Conservation (phyloP, 2,329 filamentous ascomycete genomes). For the Alternaria dauci region DNA sequence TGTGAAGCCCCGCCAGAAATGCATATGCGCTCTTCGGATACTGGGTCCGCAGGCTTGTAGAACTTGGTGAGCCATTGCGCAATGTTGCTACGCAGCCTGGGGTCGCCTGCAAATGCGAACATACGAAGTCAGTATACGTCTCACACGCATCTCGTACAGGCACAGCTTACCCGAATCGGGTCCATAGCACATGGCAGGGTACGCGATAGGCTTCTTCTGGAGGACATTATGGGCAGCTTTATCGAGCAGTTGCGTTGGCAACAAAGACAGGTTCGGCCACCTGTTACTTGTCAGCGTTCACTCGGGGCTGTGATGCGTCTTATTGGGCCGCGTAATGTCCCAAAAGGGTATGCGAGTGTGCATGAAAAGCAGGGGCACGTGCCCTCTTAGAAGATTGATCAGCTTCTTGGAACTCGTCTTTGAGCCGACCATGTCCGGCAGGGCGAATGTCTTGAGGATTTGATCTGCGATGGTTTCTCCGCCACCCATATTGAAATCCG, state of each 20-base stretch:
- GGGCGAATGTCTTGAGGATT: conserved; percentile 25
- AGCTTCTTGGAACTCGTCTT: conserved; percentile 42
- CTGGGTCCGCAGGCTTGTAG: conserved; percentile 60
- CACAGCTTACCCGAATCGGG: conserved; percentile 63
- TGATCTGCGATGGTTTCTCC: conserved; percentile 20
- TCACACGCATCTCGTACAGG: too few species aligned
- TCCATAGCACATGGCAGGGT: conserved; percentile 78
- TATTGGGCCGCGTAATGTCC: conserved; percentile 27
- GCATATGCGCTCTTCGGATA: conserved; percentile 70
- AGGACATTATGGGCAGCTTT: conserved; percentile 69
- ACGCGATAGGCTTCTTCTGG: conserved; percentile 64
- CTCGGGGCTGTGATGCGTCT: not conserved
- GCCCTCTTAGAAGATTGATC: conserved; percentile 50
- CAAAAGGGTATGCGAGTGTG: conserved; percentile 17
- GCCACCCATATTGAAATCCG: conserved; percentile 17
- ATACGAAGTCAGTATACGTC: too few species aligned
- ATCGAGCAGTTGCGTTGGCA: conserved; percentile 71
- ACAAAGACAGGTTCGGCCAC: conserved; percentile 71
- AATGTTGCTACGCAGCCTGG: conserved; percentile 67
- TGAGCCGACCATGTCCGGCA: conserved; percentile 44
- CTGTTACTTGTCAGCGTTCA: conserved; percentile 53
- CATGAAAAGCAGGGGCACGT: conserved; percentile 26
- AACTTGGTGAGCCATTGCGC: conserved; percentile 74
- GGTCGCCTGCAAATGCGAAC: conserved; percentile 54
- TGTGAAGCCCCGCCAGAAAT: conserved; percentile 88